These are phyloP conservation scores for Cyberlindnera veronae DNA, from an alignment of 805 yeast species.

Conservation along the genomic window DNA sequence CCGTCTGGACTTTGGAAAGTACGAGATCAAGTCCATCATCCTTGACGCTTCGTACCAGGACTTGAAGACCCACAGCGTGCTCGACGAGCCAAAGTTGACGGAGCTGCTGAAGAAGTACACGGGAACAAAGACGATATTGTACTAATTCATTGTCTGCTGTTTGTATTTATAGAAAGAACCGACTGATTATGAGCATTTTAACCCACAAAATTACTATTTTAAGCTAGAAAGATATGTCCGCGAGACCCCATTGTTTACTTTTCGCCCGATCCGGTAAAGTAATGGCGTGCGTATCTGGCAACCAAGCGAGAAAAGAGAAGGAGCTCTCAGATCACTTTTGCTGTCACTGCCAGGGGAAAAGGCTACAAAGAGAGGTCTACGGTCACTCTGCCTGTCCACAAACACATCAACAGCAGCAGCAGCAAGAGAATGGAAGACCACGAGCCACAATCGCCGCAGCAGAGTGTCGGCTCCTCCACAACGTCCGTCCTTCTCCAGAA, in stretches of 20 bases:
- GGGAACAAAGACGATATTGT: slow-evolving; percentile 27
- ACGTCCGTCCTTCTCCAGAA: slow-evolving; percentile 12
- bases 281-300: slow-evolving; percentile 10
- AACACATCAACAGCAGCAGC: background rate
- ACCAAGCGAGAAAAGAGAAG: background rate
- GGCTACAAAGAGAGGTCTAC: background rate
- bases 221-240: too few species aligned
- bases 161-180: too few species aligned
- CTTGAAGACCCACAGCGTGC: slow-evolving; percentile 24
- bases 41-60: slow-evolving; percentile 28
- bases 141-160: slow-evolving; percentile 8
- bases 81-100: slow-evolving; percentile 26
- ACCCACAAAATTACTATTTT: too few species aligned
- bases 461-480: slow-evolving; percentile 11
- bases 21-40: slow-evolving; percentile 25
- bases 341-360: background rate
- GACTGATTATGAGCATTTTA: too few species aligned
- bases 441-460: slow-evolving; percentile 5
- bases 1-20: slow-evolving; percentile 16
- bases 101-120: slow-evolving; percentile 22
- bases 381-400: background rate
- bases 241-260: slow-evolving; percentile 18
- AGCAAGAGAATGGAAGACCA: background rate
- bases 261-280: slow-evolving; percentile 14
- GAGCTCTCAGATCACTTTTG: background rate